These are phyloP conservation scores for Chlamydomonas sp. DNA, from an alignment of 139 green algal genomes.

Conservation along the genomic window DNA sequence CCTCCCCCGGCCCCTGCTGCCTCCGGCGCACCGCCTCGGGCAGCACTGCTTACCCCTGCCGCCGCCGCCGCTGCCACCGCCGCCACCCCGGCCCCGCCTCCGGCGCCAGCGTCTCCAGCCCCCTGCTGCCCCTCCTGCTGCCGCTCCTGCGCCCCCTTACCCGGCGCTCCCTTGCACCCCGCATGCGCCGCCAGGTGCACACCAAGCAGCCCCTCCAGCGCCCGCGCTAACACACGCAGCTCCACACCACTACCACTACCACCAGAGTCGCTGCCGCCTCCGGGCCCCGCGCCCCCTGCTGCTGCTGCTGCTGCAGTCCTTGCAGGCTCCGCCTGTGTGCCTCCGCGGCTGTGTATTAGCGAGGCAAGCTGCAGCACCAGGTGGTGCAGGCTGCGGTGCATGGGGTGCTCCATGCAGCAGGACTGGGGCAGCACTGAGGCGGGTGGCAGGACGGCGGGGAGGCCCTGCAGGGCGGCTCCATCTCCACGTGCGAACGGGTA, in stretches of 20 bases:
- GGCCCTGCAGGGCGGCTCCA: neutral
- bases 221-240: conserved; percentile 15
- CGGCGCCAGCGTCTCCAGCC: neutral
- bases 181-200: conserved; percentile 12
- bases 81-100: too few species aligned
- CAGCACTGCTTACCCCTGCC: neutral
- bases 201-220: conserved; percentile 27
- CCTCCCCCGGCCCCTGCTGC: too few species aligned
- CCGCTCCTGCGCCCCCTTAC: neutral
- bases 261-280: neutral
- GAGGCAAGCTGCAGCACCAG: neutral
- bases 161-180: neutral
- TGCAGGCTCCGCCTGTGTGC: neutral
- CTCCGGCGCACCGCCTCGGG: too few species aligned
- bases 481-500: neutral
- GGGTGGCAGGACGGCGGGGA: conserved; percentile 3
- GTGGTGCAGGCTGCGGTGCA: conserved; percentile 25
- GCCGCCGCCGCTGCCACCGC: neutral
- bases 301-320: neutral
- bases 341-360: neutral
- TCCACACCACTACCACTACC: neutral
- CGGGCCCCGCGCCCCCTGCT: too few species aligned
- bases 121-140: neutral
- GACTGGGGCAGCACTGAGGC: neutral
- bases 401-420: neutral